Percentiles rank a stretch among this genome's conserved stretches.
Conservation (phyloP, 2,329 filamentous ascomycete species). For the Chaetomium olivaceum region DNA sequence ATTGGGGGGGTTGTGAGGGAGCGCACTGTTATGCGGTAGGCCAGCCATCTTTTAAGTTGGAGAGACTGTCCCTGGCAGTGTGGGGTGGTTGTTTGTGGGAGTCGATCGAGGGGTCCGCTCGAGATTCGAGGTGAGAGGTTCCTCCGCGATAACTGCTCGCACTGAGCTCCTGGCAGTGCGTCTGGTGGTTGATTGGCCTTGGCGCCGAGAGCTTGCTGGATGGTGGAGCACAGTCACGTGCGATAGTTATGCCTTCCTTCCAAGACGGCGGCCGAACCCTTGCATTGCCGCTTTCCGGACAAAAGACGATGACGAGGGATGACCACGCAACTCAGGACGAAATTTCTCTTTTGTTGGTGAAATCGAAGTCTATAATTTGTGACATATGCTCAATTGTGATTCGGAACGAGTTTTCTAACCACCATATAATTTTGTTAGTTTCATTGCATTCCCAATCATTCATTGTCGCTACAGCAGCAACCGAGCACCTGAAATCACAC, state of each 20-base stretch:
- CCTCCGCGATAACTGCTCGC: slow-evolving; percentile 4
- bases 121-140: slow-evolving; percentile 10
- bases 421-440: background rate
- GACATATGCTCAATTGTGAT: background rate
- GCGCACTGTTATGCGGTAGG: slow-evolving; percentile 47
- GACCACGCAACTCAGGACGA: background rate
- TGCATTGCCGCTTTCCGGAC: background rate
- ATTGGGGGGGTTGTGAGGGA: background rate
- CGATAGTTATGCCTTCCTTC: background rate
- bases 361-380: background rate
- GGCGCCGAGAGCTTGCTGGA: slow-evolving; percentile 18
- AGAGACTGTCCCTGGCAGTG: background rate
- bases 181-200: slow-evolving; percentile 8
- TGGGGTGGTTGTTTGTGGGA: slow-evolving; percentile 14
- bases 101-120: slow-evolving; percentile 16
- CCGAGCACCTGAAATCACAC: background rate
- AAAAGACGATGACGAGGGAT: background rate
- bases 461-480: background rate
- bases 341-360: background rate
- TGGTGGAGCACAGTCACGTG: slow-evolving; percentile 19
- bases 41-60: slow-evolving; percentile 42
- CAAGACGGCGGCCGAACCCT: too few species aligned
- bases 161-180: slow-evolving; percentile 19
- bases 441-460: background rate
- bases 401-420: background rate